Conservation (phyloP, 129 eudicot species). For the Pittosporum tobira region DNA sequence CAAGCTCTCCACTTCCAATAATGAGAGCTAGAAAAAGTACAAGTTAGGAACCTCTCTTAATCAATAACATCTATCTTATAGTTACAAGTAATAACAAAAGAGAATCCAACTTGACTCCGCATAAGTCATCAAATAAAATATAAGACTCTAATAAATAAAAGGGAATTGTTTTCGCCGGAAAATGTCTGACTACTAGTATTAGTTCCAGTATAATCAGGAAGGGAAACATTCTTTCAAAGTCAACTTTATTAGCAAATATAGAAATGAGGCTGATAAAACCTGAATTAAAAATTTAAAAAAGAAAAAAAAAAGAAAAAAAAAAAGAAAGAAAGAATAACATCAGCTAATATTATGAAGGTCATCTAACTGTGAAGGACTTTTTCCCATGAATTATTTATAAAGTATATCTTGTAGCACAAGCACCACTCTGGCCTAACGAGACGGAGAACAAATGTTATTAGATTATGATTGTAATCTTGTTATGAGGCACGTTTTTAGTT, state of each 20-base stretch:
- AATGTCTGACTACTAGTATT: background rate
- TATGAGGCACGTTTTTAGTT: too few species aligned
- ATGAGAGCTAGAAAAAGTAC: conserved; percentile 17
- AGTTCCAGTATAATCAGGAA: background rate
- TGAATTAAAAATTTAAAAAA: background rate
- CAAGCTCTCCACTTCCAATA: conserved; percentile 23
- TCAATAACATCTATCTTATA: background rate
- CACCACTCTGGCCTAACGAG: too few species aligned
- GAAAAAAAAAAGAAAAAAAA: too few species aligned
- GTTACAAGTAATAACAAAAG: conserved; percentile 1
- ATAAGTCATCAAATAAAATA: conserved; percentile 1
- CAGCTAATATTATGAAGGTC: background rate
- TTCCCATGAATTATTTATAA: too few species aligned
- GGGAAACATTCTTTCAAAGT: background rate
- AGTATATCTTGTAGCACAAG: too few species aligned
- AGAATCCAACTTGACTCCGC: background rate
- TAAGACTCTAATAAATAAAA: background rate
- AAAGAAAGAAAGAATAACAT: too few species aligned
- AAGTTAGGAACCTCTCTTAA: background rate
- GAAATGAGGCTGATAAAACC: background rate
- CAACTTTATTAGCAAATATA: background rate
- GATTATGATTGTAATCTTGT: too few species aligned
- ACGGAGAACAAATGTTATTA: too few species aligned
- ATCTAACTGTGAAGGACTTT: background rate
- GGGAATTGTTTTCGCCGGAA: background rate